Base-by-base conservation (phyloP, 176 grass and related monocot genomes). In the Calamus simplicifolius region DNA sequence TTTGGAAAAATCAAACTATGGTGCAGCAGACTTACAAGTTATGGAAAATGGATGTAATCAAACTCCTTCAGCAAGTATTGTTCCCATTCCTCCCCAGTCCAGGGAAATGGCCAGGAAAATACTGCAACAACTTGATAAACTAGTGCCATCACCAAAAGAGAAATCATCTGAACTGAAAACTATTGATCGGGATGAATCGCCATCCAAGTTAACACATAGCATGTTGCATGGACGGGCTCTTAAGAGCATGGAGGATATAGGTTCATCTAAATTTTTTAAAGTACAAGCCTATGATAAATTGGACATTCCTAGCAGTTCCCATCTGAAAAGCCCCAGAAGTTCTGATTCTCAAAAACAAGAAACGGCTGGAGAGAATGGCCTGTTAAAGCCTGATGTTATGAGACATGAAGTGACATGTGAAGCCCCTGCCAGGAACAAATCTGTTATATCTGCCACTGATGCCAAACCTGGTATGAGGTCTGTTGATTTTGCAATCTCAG, bases 81-180 rank as follows among this genome's bases (percentile, higher is more conserved):
- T 57, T 71, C 61, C 73, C 60, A 59, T 72, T 31, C 77, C 81
- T 62, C 49, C 50, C 18, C 77, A 84, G 12, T 89, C 77, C 51
- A 51, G 43, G 75, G 53, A 84, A 53, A 89, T 78, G 73, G 77
- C 81, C 57, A 59, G 65, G 12, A 80, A 78, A 64, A 89, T 89
- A 84, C 67, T 84, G 52, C 59, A 77, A 31, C 69, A 89, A 60
- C 85, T 84, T 61, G 85, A 81, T 68, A 71, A 68, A 51, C 49
- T 84, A 68, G 52, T 63, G 17, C 65, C 85, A 64, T 64, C 29
- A 0, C 77, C 69, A 50, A 89, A 75, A 58, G 81, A 68, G 61
- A 57, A 48, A 19, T 59, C 61, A 59, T 49, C 49, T 58, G 81
- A 77, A 70, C 5, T 19, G 48, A 64, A 54, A 48, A 61, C 56